Evolutionary conservation across 2,329 filamentous ascomycete genomes (phyloP), one percentile per base, ranked within the genome.

Genomic region (Xylariaceae sp.): DNA sequence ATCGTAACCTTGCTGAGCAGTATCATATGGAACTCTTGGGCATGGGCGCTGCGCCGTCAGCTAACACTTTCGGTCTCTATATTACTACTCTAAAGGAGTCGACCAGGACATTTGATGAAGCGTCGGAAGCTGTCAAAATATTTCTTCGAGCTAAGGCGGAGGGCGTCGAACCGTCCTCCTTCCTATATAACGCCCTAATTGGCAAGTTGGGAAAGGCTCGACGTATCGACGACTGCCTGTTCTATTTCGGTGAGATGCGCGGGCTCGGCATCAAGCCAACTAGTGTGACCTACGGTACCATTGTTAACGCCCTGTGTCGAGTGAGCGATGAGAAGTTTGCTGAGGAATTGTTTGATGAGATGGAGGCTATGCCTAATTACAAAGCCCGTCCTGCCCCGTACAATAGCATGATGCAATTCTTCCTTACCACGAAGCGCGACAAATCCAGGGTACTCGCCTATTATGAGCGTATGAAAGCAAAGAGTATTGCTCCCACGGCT

Each of bases 321-420:
- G 94, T 97, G 52, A 96, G 91, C 62, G 94, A 99, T 64, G 92
- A 97, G 75, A 95, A 92, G 68, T 96, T 96, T 69, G 94, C 94
- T 26, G 94, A 96, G 68, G 91, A 97, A 72, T 84, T 97, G 64
- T 99, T 99, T 68, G 91, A 97, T 68, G 94, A 99, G 76, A 99
- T 99, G 94, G 94, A 99, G 76, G 84, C 87, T 44, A 96, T 95
- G 87, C 87, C 91, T 53, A 99, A 99, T 77, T 99, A 99, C 82
- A 97, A 96, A 78, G 90, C 94, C 39, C 87, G 94, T 9, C 92
- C 94, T 22, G 94, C 94, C 21, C 94, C 94, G 0, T 99, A 99
- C 80, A 96, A 99, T 78, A 95, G 90, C 73, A 88, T 99, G 85
- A 99, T 99, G 84, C 94, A 99, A 70, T 97, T 96, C 76, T 99